Conservation (phyloP, 805 yeast genomes). For the Saccharomyces mikatae region DNA sequence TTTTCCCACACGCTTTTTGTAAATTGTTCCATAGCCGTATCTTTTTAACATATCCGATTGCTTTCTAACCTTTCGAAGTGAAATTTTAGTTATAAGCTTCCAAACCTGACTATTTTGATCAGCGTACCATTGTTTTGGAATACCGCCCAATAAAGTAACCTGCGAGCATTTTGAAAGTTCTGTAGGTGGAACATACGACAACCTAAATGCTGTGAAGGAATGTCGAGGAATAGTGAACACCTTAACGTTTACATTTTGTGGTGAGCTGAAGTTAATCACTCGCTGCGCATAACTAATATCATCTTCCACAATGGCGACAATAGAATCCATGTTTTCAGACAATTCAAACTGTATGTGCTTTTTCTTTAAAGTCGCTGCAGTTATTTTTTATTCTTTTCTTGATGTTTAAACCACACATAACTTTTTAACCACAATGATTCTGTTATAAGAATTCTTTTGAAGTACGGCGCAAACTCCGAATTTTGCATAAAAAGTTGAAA, state of each 20-base stretch:
- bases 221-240: constrained; percentile 35
- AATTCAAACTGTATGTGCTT: not conserved
- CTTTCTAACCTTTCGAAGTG: constrained; percentile 5
- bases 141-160: constrained; percentile 45
- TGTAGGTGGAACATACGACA: constrained; percentile 43
- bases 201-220: constrained; percentile 56
- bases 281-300: not conserved
- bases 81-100: constrained; percentile 4
- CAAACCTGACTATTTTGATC: constrained; percentile 11
- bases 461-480: not conserved
- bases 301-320: not conserved
- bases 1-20: constrained; percentile 1
- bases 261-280: not conserved
- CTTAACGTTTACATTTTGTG: not conserved
- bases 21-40: constrained; percentile 9
- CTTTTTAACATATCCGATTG: constrained; percentile 2
- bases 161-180: constrained; percentile 41
- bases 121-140: constrained; percentile 49
- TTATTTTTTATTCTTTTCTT: not conserved
- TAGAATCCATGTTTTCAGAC: not conserved
- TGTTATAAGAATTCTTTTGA: not conserved
- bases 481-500: not conserved
- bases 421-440: not conserved
- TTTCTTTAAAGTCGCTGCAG: not conserved
- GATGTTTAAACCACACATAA: not conserved